Conservation (phyloP, 2,329 filamentous ascomycete genomes). For the Metarhizium brunneum region DNA sequence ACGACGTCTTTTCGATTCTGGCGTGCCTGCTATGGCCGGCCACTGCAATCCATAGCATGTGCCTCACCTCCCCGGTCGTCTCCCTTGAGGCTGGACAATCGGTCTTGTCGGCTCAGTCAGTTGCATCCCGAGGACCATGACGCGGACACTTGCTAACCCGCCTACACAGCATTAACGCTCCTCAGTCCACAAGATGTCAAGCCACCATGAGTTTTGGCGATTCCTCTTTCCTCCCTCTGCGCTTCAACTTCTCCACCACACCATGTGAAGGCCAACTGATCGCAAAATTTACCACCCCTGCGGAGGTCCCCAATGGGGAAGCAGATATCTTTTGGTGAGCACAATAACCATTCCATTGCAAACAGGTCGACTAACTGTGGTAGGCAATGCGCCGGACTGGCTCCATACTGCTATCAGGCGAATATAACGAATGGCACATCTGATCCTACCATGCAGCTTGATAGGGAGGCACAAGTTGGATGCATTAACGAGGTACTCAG, state of each 20-base stretch:
- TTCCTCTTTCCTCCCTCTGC: conserved; percentile 4
- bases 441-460: neutral
- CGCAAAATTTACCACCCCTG: conserved; percentile 1
- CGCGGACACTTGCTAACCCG: neutral
- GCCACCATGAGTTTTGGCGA: conserved; percentile 5
- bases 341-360: neutral
- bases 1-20: neutral
- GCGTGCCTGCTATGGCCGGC: neutral
- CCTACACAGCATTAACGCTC: conserved; percentile 1
- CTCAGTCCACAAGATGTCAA: conserved; percentile 3
- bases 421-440: neutral
- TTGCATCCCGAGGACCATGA: neutral
- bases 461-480: neutral
- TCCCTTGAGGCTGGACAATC: conserved; percentile 1
- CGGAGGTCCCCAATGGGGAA: conserved; percentile 3
- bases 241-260: conserved; percentile 5
- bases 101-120: neutral
- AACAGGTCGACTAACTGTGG: neutral
- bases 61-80: neutral
- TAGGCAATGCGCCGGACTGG: conserved; percentile 4
- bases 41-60: neutral
- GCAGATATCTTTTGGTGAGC: conserved; percentile 4
- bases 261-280: conserved; percentile 3
- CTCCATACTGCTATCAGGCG: conserved; percentile 1
- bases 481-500: neutral